phyloP scores from a whole-genome alignment of 192 early-diverging fungal genomes.

The Podila minutissima region DNA sequence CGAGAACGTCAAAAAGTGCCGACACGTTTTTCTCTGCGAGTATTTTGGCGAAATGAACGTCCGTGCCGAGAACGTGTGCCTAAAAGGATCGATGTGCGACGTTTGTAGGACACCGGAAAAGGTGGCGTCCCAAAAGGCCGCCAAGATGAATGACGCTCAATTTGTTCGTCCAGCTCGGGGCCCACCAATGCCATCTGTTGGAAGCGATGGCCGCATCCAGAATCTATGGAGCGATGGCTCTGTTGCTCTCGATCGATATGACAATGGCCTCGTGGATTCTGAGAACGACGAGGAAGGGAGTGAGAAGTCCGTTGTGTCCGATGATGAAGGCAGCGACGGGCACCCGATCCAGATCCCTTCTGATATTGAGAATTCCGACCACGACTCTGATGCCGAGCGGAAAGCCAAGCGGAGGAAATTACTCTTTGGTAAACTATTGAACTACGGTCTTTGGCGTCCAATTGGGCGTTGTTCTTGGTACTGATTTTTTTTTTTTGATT shows the following conservation, averaged over 20 bases:
- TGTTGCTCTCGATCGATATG: constrained; percentile 35
- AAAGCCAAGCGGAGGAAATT: constrained; percentile 48
- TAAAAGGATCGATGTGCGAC: constrained; percentile 32
- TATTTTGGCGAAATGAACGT: constrained; percentile 92
- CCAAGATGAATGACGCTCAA: constrained; percentile 10
- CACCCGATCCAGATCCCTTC: not conserved
- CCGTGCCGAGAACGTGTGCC: constrained; percentile 11
- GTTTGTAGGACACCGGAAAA: constrained; percentile 47
- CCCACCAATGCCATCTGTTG: constrained; percentile 18
- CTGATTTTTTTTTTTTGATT: not conserved
- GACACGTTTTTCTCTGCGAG: constrained; percentile 82
- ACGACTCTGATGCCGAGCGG: constrained; percentile 35
- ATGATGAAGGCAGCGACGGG: not conserved
- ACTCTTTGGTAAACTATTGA: constrained; percentile 26
- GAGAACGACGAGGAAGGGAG: constrained; percentile 7
- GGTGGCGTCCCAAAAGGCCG: constrained; percentile 21
- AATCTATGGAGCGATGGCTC: constrained; percentile 23
- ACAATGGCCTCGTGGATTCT: constrained; percentile 11
- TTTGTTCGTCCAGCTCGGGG: not conserved
- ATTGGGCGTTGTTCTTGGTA: not conserved
- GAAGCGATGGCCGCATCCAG: constrained; percentile 23
- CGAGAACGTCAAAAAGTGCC: constrained; percentile 84
- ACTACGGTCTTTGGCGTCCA: not conserved
- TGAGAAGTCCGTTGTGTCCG: not conserved
- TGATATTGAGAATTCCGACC: constrained; percentile 12